Evolutionary conservation across 2,329 filamentous ascomycete species (phyloP), one percentile per base, ranked within the genome.

Genomic region (Pestalotiopsis sp.): DNA sequence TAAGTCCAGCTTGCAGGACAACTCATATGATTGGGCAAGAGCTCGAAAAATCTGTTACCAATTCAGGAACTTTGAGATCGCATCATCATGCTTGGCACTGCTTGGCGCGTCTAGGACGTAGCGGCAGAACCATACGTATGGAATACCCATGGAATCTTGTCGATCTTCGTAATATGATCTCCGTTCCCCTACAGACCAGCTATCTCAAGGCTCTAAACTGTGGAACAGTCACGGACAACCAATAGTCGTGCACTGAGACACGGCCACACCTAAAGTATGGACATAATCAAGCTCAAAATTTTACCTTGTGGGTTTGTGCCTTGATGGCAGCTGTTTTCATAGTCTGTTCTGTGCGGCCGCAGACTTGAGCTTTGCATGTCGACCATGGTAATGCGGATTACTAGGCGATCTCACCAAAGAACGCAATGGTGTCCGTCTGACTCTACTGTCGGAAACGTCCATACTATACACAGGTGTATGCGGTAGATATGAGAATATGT

Each of bases 11-110:
- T 12, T 14, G 13, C 4, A 12, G 20, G 25, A 27, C 27, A 31
- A 25, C 23, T 20, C 20, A 14, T 45, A 27, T 56, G 62, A 65
- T 45, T 65, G 62, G 62, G 49, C 60, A 14, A 36, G 5, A 9
- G 14, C 23, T 59, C 23, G n/a, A 62, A 36, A 23, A 62, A 36
- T 20, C 38, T 39, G 17, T 39, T 39, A 38, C 17, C 38, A 12
- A 13, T 36, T 39, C 14, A 59, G n/a, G 27, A 36, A 39, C 9
- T 36, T 7, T 62, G 31, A 27, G 25, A 62, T 62, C 36, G 59
- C 59, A 62, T 62, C 59, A 62, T 62, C 59, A 62, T 41, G 59
- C 59, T 62, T 62, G 36, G 59, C 36, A 62, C 20, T 12, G 5
- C 14, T 20, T 36, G 31, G 31, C 31, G 31, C 1, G 31, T 36